phyloP scores from a whole-genome alignment of 2,329 filamentous ascomycete species.

The Paraphaeosphaeria sporulosa region DNA sequence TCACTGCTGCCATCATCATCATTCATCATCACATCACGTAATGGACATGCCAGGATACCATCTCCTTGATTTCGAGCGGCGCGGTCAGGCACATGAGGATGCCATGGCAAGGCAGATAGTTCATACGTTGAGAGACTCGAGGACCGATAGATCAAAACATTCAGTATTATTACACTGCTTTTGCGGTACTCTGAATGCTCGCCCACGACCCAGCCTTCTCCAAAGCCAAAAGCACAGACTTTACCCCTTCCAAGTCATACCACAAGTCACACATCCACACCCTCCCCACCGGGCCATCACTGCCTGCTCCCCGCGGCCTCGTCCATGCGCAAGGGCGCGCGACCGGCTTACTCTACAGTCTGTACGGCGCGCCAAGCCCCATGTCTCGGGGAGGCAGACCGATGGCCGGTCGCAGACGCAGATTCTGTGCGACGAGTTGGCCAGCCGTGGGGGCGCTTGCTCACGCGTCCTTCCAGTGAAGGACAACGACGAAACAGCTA shows the following conservation, averaged over 20 bases:
- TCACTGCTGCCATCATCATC: neutral
- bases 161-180: neutral
- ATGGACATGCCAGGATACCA: neutral
- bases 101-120: neutral
- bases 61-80: neutral
- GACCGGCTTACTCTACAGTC: constrained; percentile 9
- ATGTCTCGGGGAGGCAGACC: constrained; percentile 1
- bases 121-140: neutral
- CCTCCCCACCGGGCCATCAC: neutral
- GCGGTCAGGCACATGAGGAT: neutral
- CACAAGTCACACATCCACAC: neutral
- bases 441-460: too few species aligned
- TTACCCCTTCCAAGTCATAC: too few species aligned
- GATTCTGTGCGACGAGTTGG: too few species aligned
- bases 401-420: neutral
- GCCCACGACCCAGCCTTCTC: too few species aligned
- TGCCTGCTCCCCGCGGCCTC: neutral
- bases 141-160: neutral
- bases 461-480: too few species aligned
- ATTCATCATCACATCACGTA: neutral
- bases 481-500: too few species aligned
- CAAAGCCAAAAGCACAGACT: too few species aligned
- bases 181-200: too few species aligned
- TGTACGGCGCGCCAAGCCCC: neutral
- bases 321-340: constrained; percentile 6